Percentiles rank a stretch among this genome's conserved stretches.
These are phyloP conservation scores for Brassica hybrid DNA, from an alignment of 441 rosid genomes.

Conservation along the genomic window DNA sequence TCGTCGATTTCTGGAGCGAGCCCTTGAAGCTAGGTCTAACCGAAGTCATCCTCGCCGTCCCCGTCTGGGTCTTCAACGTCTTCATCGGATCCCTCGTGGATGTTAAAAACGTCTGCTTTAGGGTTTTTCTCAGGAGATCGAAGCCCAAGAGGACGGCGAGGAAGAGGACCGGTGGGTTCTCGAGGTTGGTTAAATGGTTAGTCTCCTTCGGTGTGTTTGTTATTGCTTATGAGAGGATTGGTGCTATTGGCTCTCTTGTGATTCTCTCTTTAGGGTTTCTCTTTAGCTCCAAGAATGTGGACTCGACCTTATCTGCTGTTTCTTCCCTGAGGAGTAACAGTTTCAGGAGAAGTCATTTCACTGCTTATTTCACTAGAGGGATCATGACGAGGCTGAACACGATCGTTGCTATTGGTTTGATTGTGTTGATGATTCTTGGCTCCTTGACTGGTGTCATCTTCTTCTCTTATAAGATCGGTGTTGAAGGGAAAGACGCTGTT, in stretches of 20 bases:
- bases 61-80: constrained; percentile 68
- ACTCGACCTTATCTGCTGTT: constrained; percentile 71
- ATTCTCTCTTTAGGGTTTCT: constrained; percentile 73
- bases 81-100: constrained; percentile 79
- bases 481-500: constrained; percentile 92
- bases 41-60: constrained; percentile 89
- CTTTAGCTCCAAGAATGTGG: constrained; percentile 64
- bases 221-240: constrained; percentile 76
- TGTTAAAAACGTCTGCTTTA: constrained; percentile 61
- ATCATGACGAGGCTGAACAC: constrained; percentile 77
- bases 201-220: constrained; percentile 81
- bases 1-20: constrained; percentile 85
- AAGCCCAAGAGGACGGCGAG: constrained; percentile 46
- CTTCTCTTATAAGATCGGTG: constrained; percentile 93
- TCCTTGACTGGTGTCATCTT: constrained; percentile 68
- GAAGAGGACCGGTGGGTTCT: constrained; percentile 58
- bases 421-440: constrained; percentile 78
- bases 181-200: constrained; percentile 74
- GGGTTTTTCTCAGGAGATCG: constrained; percentile 61
- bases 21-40: constrained; percentile 86
- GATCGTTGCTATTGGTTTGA: constrained; percentile 83
- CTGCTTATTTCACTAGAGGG: constrained; percentile 80
- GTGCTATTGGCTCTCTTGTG: constrained; percentile 67
- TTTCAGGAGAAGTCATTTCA: constrained; percentile 58
- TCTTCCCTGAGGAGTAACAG: constrained; percentile 68